These are phyloP conservation scores for Cerrena zonata DNA, from an alignment of 1,284 basidiomycete genomes.

Conservation along the genomic window DNA sequence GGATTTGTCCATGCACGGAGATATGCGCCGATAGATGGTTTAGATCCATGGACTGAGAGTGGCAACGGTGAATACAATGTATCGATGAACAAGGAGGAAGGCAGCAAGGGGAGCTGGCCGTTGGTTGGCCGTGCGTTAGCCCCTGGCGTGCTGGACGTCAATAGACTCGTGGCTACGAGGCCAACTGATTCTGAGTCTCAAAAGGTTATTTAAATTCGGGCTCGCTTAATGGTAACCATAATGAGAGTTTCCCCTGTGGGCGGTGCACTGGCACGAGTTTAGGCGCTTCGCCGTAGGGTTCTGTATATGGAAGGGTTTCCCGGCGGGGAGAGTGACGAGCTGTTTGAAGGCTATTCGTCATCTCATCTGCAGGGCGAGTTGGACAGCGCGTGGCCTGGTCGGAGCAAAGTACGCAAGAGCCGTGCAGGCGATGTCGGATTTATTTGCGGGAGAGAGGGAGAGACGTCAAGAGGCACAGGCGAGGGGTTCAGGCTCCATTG, in stretches of 20 bases:
- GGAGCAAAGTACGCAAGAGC: too few species aligned
- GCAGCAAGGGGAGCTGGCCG: neutral
- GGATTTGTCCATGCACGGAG: conserved; percentile 6
- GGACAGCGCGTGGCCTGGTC: too few species aligned
- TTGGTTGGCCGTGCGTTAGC: neutral
- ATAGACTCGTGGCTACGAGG: neutral
- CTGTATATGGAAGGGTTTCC: neutral
- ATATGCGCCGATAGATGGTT: conserved; percentile 16
- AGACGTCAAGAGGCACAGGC: too few species aligned
- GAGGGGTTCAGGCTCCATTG: neutral
- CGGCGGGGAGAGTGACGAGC: too few species aligned
- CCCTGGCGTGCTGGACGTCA: neutral
- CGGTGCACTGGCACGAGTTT: too few species aligned
- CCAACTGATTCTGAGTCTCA: neutral
- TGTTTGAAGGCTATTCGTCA: too few species aligned
- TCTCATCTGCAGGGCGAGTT: too few species aligned
- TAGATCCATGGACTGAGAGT: neutral
- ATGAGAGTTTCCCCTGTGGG: too few species aligned
- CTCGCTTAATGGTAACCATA: neutral
- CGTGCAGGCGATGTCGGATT: neutral
- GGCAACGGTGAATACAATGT: neutral
- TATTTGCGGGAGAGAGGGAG: too few species aligned
- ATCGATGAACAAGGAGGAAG: conserved; percentile 1
- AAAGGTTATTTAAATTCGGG: neutral
- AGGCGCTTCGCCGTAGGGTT: neutral